Base-by-base conservation (phyloP, 495 filamentous ascomycete species). In the Xylaria scruposa region DNA sequence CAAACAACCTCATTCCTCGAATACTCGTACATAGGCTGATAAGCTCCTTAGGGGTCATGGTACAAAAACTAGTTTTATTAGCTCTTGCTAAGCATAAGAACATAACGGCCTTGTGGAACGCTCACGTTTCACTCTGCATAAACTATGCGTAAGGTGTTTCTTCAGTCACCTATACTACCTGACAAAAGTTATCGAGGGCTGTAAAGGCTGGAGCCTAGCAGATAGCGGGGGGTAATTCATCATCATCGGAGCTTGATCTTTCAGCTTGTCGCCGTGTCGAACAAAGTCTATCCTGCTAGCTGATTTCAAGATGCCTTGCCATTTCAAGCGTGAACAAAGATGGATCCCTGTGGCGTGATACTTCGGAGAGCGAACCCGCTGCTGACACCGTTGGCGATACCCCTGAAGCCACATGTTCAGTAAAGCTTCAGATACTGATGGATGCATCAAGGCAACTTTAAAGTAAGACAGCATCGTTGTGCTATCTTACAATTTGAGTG, bases 401-500 rank as follows among this genome's bases (percentile, higher is more conserved):
- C 26, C 31, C 29, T 26, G 5, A 21, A 42, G 60, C 60, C 33
- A 62, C 38, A 42, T 38, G 33, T 38, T 62, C 26, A 62, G 38
- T 13, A 26, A 26, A 56, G 13, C 53, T 17, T 56, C 21, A 44
- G 42, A 15, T 10, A 42, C 33, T 15, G 24, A 42, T 26, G 42
- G 42, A 24, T 15, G 42, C 61, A 46, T 19, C 10, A 33, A n/a
- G 61, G 38, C 42, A n/a, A 47, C 42, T 24, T 24, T 64, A 46
- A 31, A 47, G 38, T n/a, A 66, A 36, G 24, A 38, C 26, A 33
- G 42, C 26, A n/a, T 13, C 36, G 24, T 13, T 2, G n/a, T 51
- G 31, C 21, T 53, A 44, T 36, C 63, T 66, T 26, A 24, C 24
- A 8, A 47, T 49, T 63, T 63, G 26, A 65, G 62, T 65, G 42